Evolutionary conservation across 2,329 filamentous ascomycete species (phyloP), one percentile per base, ranked within the genome.

Genomic region (Fusarium ramigenum): DNA sequence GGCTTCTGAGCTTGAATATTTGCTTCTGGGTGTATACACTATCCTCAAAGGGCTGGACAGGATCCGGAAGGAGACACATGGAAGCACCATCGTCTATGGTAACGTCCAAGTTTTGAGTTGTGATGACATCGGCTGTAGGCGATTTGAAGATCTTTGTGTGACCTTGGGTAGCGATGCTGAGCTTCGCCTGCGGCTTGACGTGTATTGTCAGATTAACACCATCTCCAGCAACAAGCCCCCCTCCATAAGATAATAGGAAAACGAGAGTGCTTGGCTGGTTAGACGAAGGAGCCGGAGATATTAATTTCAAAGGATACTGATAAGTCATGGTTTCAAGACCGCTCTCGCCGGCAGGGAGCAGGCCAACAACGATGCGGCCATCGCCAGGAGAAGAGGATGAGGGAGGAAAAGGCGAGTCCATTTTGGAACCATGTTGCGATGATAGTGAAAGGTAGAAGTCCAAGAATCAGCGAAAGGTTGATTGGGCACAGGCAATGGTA

Each of bases 141-240:
- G 94, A 93, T 80, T 96, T 97, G 88, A 97, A 98, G 77, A 99
- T 91, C 84, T 98, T 99, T 68, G 96, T 98, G 83, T 95, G 94
- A 59, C 96, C 96, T 85, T 92, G 90, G 2, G 90, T 92, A 67
- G 89, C 88, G 40, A 92, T 83, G 75, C 87, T 90, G 60, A 98
- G 88, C 68, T 90, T 91, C 9, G 94, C 92, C 5, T 84, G 83
- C 6, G 86, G 76, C 16, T 89, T 88, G 53, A 97, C 85, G 15
- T 88, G 87, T 69, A 97, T 88, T 25, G 86, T 85, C 32, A 99
- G 88, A 78, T 92, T 86, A 80, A 98, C 92, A 72, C 89, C 86
- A 81, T 99, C 96, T 46, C 95, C 95, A 18, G 93, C 93, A 4
- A 99, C 93, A 19, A 99, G 89, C 4, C 96, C 96, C 47, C 96